These are phyloP conservation scores for Diaporthe helianthi DNA, from an alignment of 2,329 filamentous ascomycete species.

Conservation along the genomic window DNA sequence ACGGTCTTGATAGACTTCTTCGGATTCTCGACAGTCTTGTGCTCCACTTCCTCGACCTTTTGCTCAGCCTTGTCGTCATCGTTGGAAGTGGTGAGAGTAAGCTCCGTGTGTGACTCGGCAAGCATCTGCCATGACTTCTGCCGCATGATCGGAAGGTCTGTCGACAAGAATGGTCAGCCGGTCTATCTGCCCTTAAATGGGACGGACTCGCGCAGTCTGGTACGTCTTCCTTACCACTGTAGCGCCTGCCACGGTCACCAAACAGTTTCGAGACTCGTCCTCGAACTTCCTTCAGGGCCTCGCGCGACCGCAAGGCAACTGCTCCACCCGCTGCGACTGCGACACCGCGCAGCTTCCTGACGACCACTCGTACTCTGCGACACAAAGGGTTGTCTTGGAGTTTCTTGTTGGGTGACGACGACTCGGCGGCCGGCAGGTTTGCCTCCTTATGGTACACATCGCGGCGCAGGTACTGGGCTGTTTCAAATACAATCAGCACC, in stretches of 20 bases:
- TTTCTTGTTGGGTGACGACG: background rate
- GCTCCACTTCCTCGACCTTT: background rate
- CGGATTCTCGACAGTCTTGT: background rate
- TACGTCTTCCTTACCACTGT: background rate
- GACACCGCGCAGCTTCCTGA: background rate
- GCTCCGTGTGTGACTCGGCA: constrained; percentile 21
- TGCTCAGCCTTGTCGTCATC: background rate
- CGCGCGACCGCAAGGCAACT: background rate
- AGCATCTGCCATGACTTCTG: constrained; percentile 27
- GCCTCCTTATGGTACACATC: background rate
- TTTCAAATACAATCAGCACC: background rate
- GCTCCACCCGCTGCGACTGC: background rate
- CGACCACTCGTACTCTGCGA: background rate
- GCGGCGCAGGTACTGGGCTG: background rate
- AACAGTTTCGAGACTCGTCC: background rate
- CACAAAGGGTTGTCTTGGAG: background rate
- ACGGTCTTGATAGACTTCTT: background rate
- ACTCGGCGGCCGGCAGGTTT: background rate
- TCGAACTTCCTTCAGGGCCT: background rate
- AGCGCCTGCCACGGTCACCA: background rate
- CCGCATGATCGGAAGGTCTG: constrained; percentile 31
- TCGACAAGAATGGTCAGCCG: background rate
- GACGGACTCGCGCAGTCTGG: background rate
- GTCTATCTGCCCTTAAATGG: background rate
- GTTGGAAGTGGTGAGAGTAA: background rate